phyloP scores from a whole-genome alignment of 768 basidiomycete species.

The Xerocomellus amylosporus region DNA sequence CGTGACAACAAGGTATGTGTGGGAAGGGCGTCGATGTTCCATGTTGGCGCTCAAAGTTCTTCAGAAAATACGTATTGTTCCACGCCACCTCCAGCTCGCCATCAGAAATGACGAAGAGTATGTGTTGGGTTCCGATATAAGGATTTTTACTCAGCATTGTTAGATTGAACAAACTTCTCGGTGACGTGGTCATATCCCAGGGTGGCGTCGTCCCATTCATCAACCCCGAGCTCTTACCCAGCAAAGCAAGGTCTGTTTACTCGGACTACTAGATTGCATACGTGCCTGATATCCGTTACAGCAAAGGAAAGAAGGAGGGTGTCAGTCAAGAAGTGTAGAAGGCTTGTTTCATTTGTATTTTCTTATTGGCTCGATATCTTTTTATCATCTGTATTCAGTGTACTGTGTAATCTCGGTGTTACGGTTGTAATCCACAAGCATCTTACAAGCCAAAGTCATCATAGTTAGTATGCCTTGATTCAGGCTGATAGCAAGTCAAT shows the following conservation, averaged over 20 bases:
- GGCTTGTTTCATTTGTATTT: constrained; percentile 1
- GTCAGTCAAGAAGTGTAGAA: constrained; percentile 33
- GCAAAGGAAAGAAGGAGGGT: constrained; percentile 36
- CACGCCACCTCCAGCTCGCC: constrained; percentile 88
- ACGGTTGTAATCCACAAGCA: constrained; percentile 15
- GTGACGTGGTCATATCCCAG: constrained; percentile 85
- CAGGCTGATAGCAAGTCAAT: not conserved
- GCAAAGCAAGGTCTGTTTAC: constrained; percentile 27
- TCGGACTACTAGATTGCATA: not conserved
- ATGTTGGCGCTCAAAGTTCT: not conserved
- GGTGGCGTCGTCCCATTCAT: constrained; percentile 81
- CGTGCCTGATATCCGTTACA: constrained; percentile 11
- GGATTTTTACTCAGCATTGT: not conserved
- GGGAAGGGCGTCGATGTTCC: not conserved
- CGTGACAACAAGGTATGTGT: constrained; percentile 33
- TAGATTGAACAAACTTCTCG: constrained; percentile 77
- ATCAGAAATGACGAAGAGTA: constrained; percentile 90
- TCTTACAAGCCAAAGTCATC: not conserved
- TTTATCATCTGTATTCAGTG: constrained; percentile 30
- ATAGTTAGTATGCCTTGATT: not conserved
- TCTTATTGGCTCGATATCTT: constrained; percentile 23
- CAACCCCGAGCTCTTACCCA: constrained; percentile 42
- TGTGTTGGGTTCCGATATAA: constrained; percentile 12
- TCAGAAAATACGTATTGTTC: constrained; percentile 90
- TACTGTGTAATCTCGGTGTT: constrained; percentile 27